Evolutionary conservation across 2,329 filamentous ascomycete genomes (phyloP).

Genomic region (Phialophora verrucosa): DNA sequence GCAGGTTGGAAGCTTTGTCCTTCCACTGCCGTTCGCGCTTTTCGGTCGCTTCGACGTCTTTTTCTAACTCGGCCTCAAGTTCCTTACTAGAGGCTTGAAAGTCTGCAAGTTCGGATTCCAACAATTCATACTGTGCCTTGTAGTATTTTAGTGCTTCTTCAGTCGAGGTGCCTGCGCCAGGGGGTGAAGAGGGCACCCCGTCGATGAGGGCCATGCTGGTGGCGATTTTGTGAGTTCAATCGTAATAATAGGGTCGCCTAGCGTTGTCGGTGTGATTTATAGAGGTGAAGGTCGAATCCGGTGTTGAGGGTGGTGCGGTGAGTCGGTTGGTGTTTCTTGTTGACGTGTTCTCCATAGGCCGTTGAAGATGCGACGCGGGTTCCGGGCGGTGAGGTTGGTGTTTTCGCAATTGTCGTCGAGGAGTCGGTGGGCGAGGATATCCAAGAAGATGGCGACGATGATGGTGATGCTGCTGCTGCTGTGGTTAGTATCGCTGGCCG

Average conservation of each 20-base stretch:
- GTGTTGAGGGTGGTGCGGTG: slow-evolving; percentile 8
- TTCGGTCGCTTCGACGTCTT: slow-evolving; percentile 93
- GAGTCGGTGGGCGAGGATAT: slow-evolving; percentile 1
- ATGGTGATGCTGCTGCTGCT: slow-evolving; percentile 18
- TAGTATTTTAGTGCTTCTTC: slow-evolving; percentile 90
- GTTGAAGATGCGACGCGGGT: slow-evolving; percentile 14
- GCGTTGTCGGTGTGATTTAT: not conserved
- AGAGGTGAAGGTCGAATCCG: not conserved
- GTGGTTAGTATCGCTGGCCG: slow-evolving; percentile 29
- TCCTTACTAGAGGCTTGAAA: slow-evolving; percentile 95
- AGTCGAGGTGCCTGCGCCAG: slow-evolving; percentile 47
- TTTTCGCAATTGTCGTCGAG: slow-evolving; percentile 13
- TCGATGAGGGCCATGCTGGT: slow-evolving; percentile 32
- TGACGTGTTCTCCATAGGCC: slow-evolving; percentile 10
- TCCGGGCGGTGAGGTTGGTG: slow-evolving; percentile 25
- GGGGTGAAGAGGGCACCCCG: slow-evolving; percentile 45
- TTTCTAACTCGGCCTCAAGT: slow-evolving; percentile 91
- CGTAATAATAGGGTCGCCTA: slow-evolving; percentile 12
- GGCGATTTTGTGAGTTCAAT: not conserved
- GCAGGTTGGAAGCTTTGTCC: slow-evolving; percentile 82
- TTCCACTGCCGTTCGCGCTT: slow-evolving; percentile 85
- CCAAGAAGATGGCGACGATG: not conserved
- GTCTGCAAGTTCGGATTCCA: slow-evolving; percentile 88
- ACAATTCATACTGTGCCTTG: slow-evolving; percentile 91
- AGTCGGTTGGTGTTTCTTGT: slow-evolving; percentile 6